Base-by-base conservation (phyloP, 2,329 filamentous ascomycete species). In the Fusarium buharicum region DNA sequence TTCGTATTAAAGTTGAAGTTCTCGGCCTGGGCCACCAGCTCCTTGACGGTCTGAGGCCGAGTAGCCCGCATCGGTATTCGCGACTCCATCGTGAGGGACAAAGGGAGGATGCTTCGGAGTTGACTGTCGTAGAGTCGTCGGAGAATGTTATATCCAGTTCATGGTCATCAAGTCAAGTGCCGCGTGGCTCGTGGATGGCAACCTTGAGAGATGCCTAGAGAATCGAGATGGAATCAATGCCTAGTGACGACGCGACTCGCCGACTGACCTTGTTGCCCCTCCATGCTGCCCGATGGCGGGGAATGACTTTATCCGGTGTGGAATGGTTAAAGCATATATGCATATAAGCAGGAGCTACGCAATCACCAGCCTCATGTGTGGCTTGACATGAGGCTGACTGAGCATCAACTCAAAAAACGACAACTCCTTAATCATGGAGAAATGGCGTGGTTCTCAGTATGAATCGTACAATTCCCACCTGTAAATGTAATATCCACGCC, bases 1-100 rank as follows among this genome's bases (percentile, higher is more conserved):
- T 84, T 83, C 2, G 84, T 83, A 73, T 93, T 91, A 79, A 93
- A 98, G 54, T 90, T 86, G 74, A 95, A 97, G 64, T 90, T 86
- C 62, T 88, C 83, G 3, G 94, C 95, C 67, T 89, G 87, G 27
- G 84, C 81, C 11, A 89, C 86, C 58, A 98, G 90, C 72, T 96
- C 90, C 70, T 89, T 88, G 54, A 95, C 84, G 65, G 83, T 93
- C 76, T 73, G 77, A 36, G 93, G 93, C 70, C 79, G 78, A 46
- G 74, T 75, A 7, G 74, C 76, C 68, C 76, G 72, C 70, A 74
- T 71, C 37, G 59, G 52, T 16, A 69, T 58, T 45, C 62, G 58
- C 44, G 66, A 50, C n/a, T 74, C 71, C 73, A 76, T 76, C 48
- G 36, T 64, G 43, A 28, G 31, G 14, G 22, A 37, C 14, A 39